Base-by-base conservation (phyloP, 192 early-diverging fungal species). In the Coemansia biformis region DNA sequence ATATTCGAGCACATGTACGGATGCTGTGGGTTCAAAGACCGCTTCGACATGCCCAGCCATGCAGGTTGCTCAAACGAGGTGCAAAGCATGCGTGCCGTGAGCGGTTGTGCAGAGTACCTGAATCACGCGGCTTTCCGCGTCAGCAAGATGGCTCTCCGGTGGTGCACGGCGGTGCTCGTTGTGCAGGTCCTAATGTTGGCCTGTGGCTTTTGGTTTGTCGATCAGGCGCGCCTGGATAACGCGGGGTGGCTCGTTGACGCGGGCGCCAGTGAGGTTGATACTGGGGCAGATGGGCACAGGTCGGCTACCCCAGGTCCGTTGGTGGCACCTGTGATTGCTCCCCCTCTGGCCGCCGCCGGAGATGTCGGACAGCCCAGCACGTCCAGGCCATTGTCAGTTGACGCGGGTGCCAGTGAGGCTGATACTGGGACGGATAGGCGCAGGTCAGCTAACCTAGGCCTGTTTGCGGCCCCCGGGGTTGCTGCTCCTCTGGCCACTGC, bases 11-110 rank as follows among this genome's bases (percentile, higher is more conserved):
- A 68, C 21, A 42, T 43, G 19, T 76, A 59, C 39, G 72, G 72
- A 8, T 79, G 77, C 32, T 76, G 77, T 37, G 77, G 77, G 18
- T 79, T 79, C 32, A 39, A 40, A 24, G 53, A 57, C 17, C 31
- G 39, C 0, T 32, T 26, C 0, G 64, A 76, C 33, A 60, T 73
- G 56, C 66, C 77, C 0, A 67, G 72, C 31, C 59, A 51, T 26
- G 38, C 26, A 7, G 26, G 32, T 18, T 67, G 65, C 17, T 15
- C 21, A 1, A 12, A 32, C 17, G 21, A n/a, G n/a, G 18, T 22
- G 40, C 8, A 18, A 2, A 0, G 18, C 24, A 31, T 12, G 4
- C 0, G 16, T 14, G 23, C 18, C 0, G 43, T 40, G 1, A 17
- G 34, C 2, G 66, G 66, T 4, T 70, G 66, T 36, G n/a, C 51